A percentile compares a stretch with the other conserved stretches of the same genome.
phyloP scores from a whole-genome alignment of 768 basidiomycete species.

The Asterophora lycoperdoides region DNA sequence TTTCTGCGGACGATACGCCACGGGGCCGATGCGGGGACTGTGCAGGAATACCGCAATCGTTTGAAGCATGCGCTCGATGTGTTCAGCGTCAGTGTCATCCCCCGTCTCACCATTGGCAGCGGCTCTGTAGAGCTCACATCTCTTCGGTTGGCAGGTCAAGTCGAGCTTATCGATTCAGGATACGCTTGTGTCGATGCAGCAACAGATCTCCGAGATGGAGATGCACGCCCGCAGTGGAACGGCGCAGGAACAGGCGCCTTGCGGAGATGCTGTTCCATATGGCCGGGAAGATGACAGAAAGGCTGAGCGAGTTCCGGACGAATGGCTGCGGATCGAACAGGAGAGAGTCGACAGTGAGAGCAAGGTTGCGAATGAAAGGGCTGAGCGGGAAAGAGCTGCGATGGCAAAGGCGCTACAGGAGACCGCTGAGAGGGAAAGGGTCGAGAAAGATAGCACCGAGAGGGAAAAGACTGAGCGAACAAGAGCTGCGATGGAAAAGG shows the following conservation, averaged over 20 bases:
- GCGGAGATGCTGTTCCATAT: neutral
- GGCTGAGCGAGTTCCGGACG: too few relatives aligned
- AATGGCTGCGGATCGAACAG: neutral
- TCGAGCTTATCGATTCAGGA: conserved; percentile 9
- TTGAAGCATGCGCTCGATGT: conserved; percentile 8
- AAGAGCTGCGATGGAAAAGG: neutral
- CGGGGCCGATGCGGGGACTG: conserved; percentile 4
- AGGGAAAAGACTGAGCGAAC: neutral
- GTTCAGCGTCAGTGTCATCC: conserved; percentile 1
- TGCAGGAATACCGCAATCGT: conserved; percentile 10
- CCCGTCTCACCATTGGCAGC: neutral
- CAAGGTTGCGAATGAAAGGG: neutral
- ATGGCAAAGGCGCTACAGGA: too few relatives aligned
- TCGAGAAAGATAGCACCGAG: neutral
- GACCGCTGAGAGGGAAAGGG: too few relatives aligned
- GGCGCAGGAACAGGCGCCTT: neutral
- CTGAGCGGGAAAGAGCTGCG: neutral
- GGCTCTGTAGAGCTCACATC: neutral
- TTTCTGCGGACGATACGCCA: conserved; percentile 2
- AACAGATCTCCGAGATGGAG: neutral
- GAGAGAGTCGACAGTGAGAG: neutral
- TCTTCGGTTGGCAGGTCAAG: neutral
- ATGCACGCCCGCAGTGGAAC: neutral
- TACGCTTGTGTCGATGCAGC: neutral
- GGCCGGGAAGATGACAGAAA: neutral